Evolutionary conservation across 305 asterid species (phyloP), one percentile per base, ranked within the genome.

Genomic region (Rubia balearica): DNA sequence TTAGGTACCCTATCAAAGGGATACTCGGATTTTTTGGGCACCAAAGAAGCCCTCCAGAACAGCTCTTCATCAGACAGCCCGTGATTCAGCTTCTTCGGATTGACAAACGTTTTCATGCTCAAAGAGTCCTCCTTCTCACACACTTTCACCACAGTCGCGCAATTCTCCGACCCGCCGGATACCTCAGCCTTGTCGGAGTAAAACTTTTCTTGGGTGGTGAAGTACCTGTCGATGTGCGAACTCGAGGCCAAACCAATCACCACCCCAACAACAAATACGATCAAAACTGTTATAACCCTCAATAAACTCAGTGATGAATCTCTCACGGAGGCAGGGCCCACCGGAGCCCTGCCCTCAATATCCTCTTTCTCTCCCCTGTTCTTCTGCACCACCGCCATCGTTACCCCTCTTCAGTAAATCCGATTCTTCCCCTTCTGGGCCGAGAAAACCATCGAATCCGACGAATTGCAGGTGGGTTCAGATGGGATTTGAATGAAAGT

Each of bases 41-140:
- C 95, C 75, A 94, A 61, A 17, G 99, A 85, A 40, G 96, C 96
- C 84, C 99, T 88, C 99, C 99, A 94, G 56, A 91, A 82, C 84
- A 94, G 71, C 83, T 94, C 96, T 3, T 81, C 89, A 75, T 94
- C 99, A 9, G 81, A 78, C 96, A 94, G 83, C 21, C 77, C 77
- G 65, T 94, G 97, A 76, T 46, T 83, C 85, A 88, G 79, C 71
- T 79, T 85, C 53, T 45, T 73, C 5, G 82, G 96, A 73, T 84
- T 69, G 7, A 79, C 55, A 67, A 90, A 87, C 75, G 85, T 83
- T 71, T 76, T 82, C 81, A 88, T 75, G 76, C 90, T 83, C 78
- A 85, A 72, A 64, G 89, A 86, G 83, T 78, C 86, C 62, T 84
- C 89, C 65, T 69, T 77, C 42, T 78, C 86, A 64, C 86, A 85